Evolutionary conservation across 192 early-diverging fungal genomes (phyloP).

Genomic region (Gonapodya prolifera): DNA sequence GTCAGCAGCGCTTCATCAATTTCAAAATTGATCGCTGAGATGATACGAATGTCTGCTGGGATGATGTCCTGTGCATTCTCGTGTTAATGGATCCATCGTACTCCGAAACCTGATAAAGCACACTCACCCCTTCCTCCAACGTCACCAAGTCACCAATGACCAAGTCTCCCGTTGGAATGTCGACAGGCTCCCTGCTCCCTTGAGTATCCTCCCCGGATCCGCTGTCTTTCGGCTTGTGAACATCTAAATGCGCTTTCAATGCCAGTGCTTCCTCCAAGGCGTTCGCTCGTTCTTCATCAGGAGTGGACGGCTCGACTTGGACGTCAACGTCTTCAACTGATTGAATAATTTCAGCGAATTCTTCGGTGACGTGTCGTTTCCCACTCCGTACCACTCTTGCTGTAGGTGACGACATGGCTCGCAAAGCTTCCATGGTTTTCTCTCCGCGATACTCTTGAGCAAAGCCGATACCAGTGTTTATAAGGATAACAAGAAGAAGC

Average conservation of each 20-base stretch:
- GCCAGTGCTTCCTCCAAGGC: background rate
- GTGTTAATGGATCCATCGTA: background rate
- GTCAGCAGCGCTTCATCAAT: constrained; percentile 12
- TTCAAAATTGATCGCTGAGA: constrained; percentile 8
- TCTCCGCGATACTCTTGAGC: constrained; percentile 7
- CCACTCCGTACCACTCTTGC: constrained; percentile 7
- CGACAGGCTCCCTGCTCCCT: background rate
- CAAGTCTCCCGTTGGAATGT: background rate
- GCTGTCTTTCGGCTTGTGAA: background rate
- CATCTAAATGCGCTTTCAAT: background rate
- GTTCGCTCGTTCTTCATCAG: background rate
- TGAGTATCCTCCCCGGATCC: background rate
- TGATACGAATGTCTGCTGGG: constrained; percentile 8
- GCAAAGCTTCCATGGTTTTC: constrained; percentile 11
- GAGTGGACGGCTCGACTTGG: background rate
- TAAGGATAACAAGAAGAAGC: constrained; percentile 6
- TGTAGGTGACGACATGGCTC: constrained; percentile 9
- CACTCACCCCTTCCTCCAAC: constrained; percentile 1
- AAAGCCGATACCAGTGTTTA: constrained; percentile 9
- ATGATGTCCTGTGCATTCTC: constrained; percentile 1
- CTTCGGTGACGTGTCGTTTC: background rate
- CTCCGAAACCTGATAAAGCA: background rate
- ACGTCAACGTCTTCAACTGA: background rate
- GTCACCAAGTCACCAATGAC: background rate
- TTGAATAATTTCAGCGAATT: background rate